Base-by-base conservation (phyloP, 768 basidiomycete genomes). In the Mycena venus region DNA sequence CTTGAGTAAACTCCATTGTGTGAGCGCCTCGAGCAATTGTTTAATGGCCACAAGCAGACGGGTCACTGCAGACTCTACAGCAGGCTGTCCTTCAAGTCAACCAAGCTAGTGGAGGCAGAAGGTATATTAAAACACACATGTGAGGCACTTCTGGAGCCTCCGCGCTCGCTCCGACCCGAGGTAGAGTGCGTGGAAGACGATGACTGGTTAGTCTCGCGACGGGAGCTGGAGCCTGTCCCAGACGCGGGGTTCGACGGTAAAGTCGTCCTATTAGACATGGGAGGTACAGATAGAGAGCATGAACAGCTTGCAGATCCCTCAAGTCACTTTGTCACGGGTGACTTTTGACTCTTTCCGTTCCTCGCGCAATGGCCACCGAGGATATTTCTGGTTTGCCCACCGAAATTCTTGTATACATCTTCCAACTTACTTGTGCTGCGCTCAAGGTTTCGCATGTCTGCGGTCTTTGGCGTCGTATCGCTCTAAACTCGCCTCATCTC, bases 41-140 rank as follows among this genome's bases (percentile, higher is more conserved):
- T 99, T 98, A 76, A 99, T 99, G 34, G 96, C 93, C 2, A 99
- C 96, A 29, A 99, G 89, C 14, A 99, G 90, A 62, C 96, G 90
- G 23, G 97, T 98, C 38, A 98, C 97, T 25, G 95, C 93, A 40
- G 95, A 94, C 82, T 98, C 97, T 69, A 97, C 95, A 2, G 92
- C 92, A 70, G 93, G 94, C 92, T 94, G 69, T 21, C 27, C 63
- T 63, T 36, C 53, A 31, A 63, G 64, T 53, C 66, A 53, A 78
- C 60, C 69, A 53, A 60, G 72, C 64, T 40, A 36, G 59, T 29
- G 29, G 49, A 47, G 58, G 70, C 65, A n/a, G 63, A 71, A 32
- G 19, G 11, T 53, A 40, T 17, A 36, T 42, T 17, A 49, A 77
- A 60, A 65, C 84, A 79, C 78, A 88, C 87, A 80, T 83, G 80